These are phyloP conservation scores for Magnusiomyces tetraspermus DNA, from an alignment of 1,139 yeast genomes.

Conservation along the genomic window DNA sequence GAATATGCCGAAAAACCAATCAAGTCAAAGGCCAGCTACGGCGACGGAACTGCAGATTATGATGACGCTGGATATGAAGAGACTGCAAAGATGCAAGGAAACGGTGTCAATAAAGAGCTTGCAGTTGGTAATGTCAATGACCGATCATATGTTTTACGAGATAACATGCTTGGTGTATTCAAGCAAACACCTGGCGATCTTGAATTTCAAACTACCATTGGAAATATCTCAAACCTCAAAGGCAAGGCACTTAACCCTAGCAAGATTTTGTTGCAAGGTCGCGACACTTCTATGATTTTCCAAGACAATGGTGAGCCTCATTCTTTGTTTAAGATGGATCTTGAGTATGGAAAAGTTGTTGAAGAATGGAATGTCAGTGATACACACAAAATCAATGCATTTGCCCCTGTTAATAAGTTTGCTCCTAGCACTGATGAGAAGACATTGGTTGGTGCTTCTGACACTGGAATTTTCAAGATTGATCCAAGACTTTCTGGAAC, in stretches of 20 bases:
- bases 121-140: constrained; percentile 63
- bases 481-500: constrained; percentile 66
- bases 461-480: constrained; percentile 55
- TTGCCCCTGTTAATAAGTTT: constrained; percentile 62
- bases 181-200: constrained; percentile 47
- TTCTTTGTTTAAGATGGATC: constrained; percentile 61
- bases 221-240: constrained; percentile 43
- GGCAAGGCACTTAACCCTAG: constrained; percentile 53
- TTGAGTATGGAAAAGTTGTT: constrained; percentile 66
- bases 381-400: constrained; percentile 40
- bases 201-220: constrained; percentile 59
- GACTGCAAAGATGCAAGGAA: constrained; percentile 28
- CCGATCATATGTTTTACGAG: constrained; percentile 70
- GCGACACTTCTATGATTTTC: constrained; percentile 58
- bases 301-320: constrained; percentile 42
- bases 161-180: constrained; percentile 72
- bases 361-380: constrained; percentile 64
- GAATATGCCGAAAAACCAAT: constrained; percentile 22
- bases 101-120: constrained; percentile 48
- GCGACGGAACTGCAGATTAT: constrained; percentile 20
- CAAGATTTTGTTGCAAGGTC: constrained; percentile 65
- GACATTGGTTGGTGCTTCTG: constrained; percentile 61
- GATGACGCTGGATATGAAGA: constrained; percentile 26
- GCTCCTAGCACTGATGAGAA: constrained; percentile 65
- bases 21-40: constrained; percentile 5